Evolutionary conservation across 2,329 filamentous ascomycete genomes (phyloP).

Genomic region (Trematosphaeria pertusa): DNA sequence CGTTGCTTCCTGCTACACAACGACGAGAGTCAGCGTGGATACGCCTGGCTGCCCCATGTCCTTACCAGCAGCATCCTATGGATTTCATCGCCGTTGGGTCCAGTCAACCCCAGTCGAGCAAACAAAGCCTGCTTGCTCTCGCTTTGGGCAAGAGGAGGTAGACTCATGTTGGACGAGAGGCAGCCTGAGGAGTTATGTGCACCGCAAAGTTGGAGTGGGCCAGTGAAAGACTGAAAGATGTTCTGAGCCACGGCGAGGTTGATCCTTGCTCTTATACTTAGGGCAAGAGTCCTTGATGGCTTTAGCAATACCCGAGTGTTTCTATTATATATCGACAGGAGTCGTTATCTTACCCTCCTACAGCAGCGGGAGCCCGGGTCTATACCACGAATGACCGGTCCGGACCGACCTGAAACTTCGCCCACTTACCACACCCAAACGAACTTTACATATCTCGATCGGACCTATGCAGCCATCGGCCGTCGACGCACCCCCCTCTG

Average conservation of each 20-base stretch:
- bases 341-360: too few relatives aligned
- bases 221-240: neutral
- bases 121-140: conserved; percentile 55
- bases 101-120: conserved; percentile 49
- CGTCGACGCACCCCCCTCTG: conserved; percentile 21
- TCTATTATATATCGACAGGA: too few relatives aligned
- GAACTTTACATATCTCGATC: conserved; percentile 19
- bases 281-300: too few relatives aligned
- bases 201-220: conserved; percentile 1
- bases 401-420: conserved; percentile 25
- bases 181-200: conserved; percentile 1
- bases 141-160: conserved; percentile 49
- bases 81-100: conserved; percentile 35
- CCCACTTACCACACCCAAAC: conserved; percentile 15
- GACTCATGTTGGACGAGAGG: conserved; percentile 21
- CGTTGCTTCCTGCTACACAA: conserved; percentile 51
- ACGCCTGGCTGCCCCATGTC: neutral
- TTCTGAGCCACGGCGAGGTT: too few relatives aligned
- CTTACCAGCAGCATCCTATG: conserved; percentile 56
- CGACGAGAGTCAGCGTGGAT: conserved; percentile 12
- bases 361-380: too few relatives aligned
- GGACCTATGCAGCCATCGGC: conserved; percentile 29
- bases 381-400: too few relatives aligned
- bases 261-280: too few relatives aligned
- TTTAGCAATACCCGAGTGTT: too few relatives aligned